phyloP scores from a whole-genome alignment of 768 basidiomycete genomes.

The Sarcodon sp. region DNA sequence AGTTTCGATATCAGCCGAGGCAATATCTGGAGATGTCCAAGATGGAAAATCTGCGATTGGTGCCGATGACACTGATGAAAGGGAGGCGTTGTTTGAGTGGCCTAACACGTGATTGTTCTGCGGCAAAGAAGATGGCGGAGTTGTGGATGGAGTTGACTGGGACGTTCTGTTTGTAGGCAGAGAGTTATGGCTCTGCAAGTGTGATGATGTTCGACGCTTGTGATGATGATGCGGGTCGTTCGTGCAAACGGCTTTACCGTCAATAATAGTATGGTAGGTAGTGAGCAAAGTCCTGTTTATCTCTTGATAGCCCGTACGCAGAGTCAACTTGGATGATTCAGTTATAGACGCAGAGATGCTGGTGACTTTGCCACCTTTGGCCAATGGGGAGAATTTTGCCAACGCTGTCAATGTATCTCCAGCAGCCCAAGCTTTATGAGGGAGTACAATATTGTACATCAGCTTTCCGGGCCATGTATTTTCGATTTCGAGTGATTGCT shows the following conservation, averaged over 20 bases:
- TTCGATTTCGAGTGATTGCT: conserved; percentile 89
- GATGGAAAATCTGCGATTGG: background rate
- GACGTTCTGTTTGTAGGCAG: conserved; percentile 1
- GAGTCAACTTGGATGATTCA: conserved; percentile 45
- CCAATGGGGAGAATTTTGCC: conserved; percentile 78
- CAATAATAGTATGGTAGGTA: conserved; percentile 53
- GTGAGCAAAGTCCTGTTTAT: conserved; percentile 47
- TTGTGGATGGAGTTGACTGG: conserved; percentile 7
- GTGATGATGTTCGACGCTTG: conserved; percentile 11
- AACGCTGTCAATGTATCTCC: conserved; percentile 75
- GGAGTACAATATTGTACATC: conserved; percentile 90
- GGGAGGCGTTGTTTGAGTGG: background rate
- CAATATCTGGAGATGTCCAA: background rate
- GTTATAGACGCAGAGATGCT: conserved; percentile 56
- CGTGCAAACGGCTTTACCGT: conserved; percentile 33
- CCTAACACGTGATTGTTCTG: conserved; percentile 1
- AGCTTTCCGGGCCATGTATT: conserved; percentile 97
- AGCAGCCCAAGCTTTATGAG: conserved; percentile 92
- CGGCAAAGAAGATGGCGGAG: conserved; percentile 2
- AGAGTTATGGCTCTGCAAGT: conserved; percentile 8
- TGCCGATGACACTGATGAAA: background rate
- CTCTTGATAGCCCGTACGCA: conserved; percentile 43
- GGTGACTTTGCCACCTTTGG: conserved; percentile 70
- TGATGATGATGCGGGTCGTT: conserved; percentile 15
- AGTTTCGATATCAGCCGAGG: background rate